A percentile compares a stretch with the other conserved stretches of the same genome.
Conservation (phyloP, 305 asterid genomes). For the Fraxinus sp. region DNA sequence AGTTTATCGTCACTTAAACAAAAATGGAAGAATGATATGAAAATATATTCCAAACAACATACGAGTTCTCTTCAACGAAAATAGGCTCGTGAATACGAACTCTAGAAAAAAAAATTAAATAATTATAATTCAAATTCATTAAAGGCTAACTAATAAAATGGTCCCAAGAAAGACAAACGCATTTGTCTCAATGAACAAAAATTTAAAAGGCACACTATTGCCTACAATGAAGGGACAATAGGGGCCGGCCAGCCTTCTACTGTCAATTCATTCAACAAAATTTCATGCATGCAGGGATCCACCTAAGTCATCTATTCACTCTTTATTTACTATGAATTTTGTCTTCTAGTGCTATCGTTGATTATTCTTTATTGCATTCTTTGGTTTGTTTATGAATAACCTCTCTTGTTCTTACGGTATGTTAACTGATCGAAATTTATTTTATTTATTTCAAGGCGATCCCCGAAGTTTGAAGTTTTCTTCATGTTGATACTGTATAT, state of each 20-base stretch:
- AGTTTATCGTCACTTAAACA: not conserved
- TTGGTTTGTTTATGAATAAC: not conserved
- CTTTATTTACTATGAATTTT: not conserved
- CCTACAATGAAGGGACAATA: not conserved
- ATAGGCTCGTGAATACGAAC: not conserved
- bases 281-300: not conserved
- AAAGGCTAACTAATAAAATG: not conserved
- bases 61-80: not conserved
- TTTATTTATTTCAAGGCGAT: not conserved
- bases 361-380: not conserved
- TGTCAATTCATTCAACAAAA: not conserved
- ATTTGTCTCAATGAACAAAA: not conserved
- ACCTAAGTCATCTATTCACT: not conserved
- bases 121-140: not conserved
- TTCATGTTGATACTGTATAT: not conserved
- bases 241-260: constrained; percentile 5
- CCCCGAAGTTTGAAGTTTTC: not conserved
- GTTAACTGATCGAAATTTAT: not conserved
- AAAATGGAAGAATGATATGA: too few relatives aligned
- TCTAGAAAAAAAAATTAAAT: not conserved
- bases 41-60: not conserved
- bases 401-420: not conserved
- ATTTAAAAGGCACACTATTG: not conserved
- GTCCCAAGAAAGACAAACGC: not conserved
- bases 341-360: not conserved